A percentile compares a stretch with the other conserved stretches of the same genome.
These are phyloP conservation scores for Colletotrichum salicis DNA, from an alignment of 2,329 filamentous ascomycete genomes.

Conservation along the genomic window DNA sequence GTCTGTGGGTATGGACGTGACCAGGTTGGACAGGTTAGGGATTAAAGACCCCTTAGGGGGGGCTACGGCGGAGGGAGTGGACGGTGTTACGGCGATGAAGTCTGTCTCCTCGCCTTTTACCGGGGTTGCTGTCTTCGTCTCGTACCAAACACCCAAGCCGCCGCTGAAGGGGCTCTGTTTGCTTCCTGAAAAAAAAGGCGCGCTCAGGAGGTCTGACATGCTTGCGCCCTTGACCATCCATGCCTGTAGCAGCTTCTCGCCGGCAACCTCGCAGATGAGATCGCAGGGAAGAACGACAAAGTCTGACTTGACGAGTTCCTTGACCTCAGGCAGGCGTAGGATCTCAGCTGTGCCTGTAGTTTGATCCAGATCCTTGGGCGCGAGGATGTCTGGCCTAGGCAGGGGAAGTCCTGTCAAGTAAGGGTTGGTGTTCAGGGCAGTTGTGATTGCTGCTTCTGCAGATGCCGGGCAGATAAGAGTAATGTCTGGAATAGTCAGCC, in stretches of 20 bases:
- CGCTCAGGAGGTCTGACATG: constrained; percentile 69
- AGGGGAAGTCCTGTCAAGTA: constrained; percentile 78
- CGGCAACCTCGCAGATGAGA: constrained; percentile 88
- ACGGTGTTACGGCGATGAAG: constrained; percentile 82
- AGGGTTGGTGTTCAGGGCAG: constrained; percentile 81
- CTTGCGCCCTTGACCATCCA: constrained; percentile 90
- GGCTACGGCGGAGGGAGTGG: constrained; percentile 62
- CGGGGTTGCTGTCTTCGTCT: constrained; percentile 78
- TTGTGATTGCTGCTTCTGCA: constrained; percentile 73
- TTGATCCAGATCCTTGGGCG: constrained; percentile 79
- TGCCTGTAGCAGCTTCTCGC: constrained; percentile 83
- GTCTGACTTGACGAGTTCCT: constrained; percentile 80
- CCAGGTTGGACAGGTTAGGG: constrained; percentile 77
- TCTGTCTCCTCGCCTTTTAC: constrained; percentile 94
- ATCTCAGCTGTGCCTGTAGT: constrained; percentile 92
- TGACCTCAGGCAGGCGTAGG: constrained; percentile 84
- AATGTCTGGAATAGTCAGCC: constrained; percentile 59
- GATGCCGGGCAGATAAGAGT: constrained; percentile 72
- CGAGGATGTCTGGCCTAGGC: constrained; percentile 79
- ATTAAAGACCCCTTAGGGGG: constrained; percentile 70
- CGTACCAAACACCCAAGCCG: constrained; percentile 90
- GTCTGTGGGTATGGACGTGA: constrained; percentile 89
- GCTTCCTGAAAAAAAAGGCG: constrained; percentile 56
- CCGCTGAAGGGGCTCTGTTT: constrained; percentile 67
- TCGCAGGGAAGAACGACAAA: constrained; percentile 95